Base-by-base conservation (phyloP, 2,329 filamentous ascomycete species). In the Fusarium veterinarium region DNA sequence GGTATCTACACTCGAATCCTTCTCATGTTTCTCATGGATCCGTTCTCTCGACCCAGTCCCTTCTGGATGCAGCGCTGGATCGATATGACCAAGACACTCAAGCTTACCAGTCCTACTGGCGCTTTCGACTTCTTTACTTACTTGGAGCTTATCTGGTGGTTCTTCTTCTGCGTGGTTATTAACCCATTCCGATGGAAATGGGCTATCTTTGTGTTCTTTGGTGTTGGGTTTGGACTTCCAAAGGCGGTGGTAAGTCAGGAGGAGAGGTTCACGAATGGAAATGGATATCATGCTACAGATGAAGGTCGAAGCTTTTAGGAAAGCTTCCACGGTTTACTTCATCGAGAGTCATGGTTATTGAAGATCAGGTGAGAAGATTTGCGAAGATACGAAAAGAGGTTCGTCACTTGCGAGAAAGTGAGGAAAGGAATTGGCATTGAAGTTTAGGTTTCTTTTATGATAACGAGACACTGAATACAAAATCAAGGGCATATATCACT, bases 101-200 rank as follows among this genome's bases (percentile, higher is more conserved):
- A 97, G 81, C 81, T 81, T 5, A 85, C 86, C 16, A 90, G 92
- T 5, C 93, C 94, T 0, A 93, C 90, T 0, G 91, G 89, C 1
- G 93, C 93, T 0, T 95, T 97, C 76, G 93, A 97, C 79, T 97
- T 97, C 83, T 96, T 97, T 79, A 97, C 94, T 0, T 97, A 97
- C 76, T 87, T 92, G 0, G 94, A 97, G 81, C 83, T 97, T 56
- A 79, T 96, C 8, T 97, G 93, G 85, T 97, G 94, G 94, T 96
- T 95, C 73, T 80, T 90, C 10, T 97, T 96, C 77, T 92, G 92
- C 63, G 90, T 95, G 45, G 83, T 87, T 8, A 87, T 96, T 76
- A 97, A 97, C 78, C 94, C 94, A 0, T 97, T 97, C 81, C 85
- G 94, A 13, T 97, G 94, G 93, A 97, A 97, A 84, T 97, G 94